A percentile compares a stretch with the other conserved stretches of the same genome.
These are phyloP conservation scores for Ophiostoma australiae DNA, from an alignment of 2,329 filamentous ascomycete species.

Conservation along the genomic window DNA sequence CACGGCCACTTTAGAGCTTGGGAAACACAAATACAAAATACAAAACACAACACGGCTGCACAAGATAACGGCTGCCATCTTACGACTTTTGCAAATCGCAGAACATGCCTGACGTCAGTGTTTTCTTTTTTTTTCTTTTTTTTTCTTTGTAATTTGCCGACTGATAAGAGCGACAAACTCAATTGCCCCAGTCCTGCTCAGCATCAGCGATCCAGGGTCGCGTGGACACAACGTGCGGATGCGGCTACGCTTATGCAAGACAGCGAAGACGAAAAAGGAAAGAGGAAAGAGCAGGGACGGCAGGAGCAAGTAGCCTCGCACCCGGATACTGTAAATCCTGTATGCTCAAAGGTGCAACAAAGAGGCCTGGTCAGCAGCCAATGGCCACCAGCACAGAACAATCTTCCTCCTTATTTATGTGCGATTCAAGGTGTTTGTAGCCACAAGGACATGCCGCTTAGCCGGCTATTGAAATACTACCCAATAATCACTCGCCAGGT, in stretches of 20 bases:
- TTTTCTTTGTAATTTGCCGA: neutral
- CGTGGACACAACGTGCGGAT: neutral
- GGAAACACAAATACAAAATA: neutral
- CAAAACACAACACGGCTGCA: neutral
- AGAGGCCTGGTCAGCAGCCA: neutral
- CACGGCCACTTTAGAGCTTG: neutral
- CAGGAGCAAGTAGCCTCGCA: neutral
- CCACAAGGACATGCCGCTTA: neutral
- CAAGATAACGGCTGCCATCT: neutral
- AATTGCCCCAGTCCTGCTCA: neutral
- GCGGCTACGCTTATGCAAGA: neutral
- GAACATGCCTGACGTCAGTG: neutral
- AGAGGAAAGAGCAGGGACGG: neutral
- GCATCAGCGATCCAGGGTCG: neutral
- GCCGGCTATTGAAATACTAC: neutral
- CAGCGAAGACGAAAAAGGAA: neutral
- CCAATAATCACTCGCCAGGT: neutral
- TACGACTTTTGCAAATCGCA: neutral
- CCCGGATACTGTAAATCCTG: neutral
- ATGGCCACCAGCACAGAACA: neutral
- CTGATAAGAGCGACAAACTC: neutral
- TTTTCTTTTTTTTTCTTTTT: neutral
- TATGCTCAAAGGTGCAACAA: neutral
- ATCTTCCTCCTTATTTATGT: neutral
- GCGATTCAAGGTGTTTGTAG: neutral